These are phyloP conservation scores for Fusarium protoensiforme DNA, from an alignment of 2,329 filamentous ascomycete species.

Conservation along the genomic window DNA sequence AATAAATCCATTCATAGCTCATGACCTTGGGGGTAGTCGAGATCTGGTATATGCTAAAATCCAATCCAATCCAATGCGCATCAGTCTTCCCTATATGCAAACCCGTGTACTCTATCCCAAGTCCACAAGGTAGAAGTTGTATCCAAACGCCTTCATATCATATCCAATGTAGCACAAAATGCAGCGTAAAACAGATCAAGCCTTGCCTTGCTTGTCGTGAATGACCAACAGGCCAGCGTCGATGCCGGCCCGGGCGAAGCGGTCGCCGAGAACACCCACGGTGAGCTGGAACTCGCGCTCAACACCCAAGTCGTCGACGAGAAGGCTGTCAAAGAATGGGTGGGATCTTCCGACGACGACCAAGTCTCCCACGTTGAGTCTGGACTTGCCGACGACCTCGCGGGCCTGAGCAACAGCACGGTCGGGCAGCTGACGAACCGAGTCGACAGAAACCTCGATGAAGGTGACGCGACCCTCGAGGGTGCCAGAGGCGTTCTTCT, in stretches of 20 bases:
- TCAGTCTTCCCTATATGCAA: neutral
- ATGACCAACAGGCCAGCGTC: constrained; percentile 47
- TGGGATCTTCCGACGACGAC: constrained; percentile 42
- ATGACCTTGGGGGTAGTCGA: neutral
- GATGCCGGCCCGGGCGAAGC: constrained; percentile 40
- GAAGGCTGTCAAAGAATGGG: constrained; percentile 15
- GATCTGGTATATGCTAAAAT: constrained; percentile 1
- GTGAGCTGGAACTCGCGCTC: constrained; percentile 42
- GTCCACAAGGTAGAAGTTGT: neutral
- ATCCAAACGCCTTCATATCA: neutral
- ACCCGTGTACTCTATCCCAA: neutral
- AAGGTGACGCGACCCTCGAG: constrained; percentile 37
- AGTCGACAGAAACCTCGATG: constrained; percentile 35
- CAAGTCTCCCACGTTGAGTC: constrained; percentile 40
- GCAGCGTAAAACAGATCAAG: neutral
- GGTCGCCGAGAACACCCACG: constrained; percentile 42
- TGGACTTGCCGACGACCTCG: constrained; percentile 36
- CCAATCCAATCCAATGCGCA: neutral
- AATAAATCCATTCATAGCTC: constrained; percentile 9
- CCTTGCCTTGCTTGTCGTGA: constrained; percentile 22
- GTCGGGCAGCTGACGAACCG: constrained; percentile 41
- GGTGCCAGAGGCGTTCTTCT: constrained; percentile 24
- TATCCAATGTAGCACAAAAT: neutral
- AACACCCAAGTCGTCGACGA: constrained; percentile 35
- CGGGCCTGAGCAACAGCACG: constrained; percentile 34